Evolutionary conservation across 2,329 filamentous ascomycete species (phyloP), one percentile per base, ranked within the genome.

Genomic region (Daldinia eschscholtzii): DNA sequence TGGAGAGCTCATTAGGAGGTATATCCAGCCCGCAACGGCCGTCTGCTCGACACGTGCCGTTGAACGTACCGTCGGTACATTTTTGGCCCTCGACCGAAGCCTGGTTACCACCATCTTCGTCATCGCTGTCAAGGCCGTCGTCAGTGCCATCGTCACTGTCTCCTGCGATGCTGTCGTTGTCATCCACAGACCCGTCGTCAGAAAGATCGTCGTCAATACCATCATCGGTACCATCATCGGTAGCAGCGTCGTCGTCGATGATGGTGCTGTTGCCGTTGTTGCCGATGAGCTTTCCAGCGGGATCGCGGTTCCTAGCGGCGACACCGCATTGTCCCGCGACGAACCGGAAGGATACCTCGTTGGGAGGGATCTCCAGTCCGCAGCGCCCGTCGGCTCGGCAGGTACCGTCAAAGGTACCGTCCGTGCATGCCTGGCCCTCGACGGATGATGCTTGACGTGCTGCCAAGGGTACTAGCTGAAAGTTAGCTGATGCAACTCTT

Each of bases 401-500:
- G 13, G 15, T 18, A 1, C 46, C 46, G 6, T 33, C 5, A 6
- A 52, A 52, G 15, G 15, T 7, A 0, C 46, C 46, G 46, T 52
- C 15, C 6, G 46, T 52, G 26, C 46, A 52, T 12, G 13, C 26
- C 6, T 52, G 46, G 9, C 46, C 46, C 13, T 52, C 26, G 4
- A 52, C 46, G 26, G 46, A 52, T 30, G 46, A 52, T 33, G 46
- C 26, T 33, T 52, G 46, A 18, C 46, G 46, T n/a, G 46, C 28
- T 33, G 46, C 4, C 3, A 52, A 30, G 46, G 46, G 46, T 26
- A 33, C 46, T 52, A 9, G 28, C 4, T n/a, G 28, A 18, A 10
- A 2, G 6, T 52, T 52, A 52, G 46, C 15, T 6, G 13, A 28
- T 13, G 12, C 13, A 5, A 6, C 15, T 33, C 15, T 52, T 33